A percentile compares a stretch with the other conserved stretches of the same genome.
phyloP scores from a whole-genome alignment of 306 rosid species.

The Boehmeria nivea region DNA sequence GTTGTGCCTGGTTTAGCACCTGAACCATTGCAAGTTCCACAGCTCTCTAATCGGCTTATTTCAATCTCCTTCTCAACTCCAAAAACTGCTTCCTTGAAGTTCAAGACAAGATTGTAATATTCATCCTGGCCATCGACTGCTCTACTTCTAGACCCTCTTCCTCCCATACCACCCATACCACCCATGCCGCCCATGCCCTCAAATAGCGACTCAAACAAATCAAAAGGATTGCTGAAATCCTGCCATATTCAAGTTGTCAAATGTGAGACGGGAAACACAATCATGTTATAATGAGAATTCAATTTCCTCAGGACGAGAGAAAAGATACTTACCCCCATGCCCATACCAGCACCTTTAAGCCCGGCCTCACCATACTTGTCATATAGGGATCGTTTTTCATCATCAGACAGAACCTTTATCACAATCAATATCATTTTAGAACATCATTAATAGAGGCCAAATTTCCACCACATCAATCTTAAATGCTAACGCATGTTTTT shows the following conservation, averaged over 20 bases:
- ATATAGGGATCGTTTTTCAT: conserved; percentile 79
- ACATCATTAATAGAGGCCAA: conserved; percentile 5
- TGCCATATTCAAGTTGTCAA: conserved; percentile 17
- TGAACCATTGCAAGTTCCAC: conserved; percentile 88
- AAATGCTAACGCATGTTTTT: conserved; percentile 14
- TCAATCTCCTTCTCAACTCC: conserved; percentile 96
- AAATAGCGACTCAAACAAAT: conserved; percentile 53
- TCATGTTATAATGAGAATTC: background rate
- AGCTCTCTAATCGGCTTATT: conserved; percentile 74
- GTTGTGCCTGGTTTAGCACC: conserved; percentile 96
- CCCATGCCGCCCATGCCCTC: conserved; percentile 58
- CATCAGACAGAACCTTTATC: conserved; percentile 90
- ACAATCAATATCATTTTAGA: conserved; percentile 18
- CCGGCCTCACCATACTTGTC: conserved; percentile 98
- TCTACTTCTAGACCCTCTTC: conserved; percentile 51
- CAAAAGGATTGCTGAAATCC: conserved; percentile 68
- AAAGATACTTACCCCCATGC: conserved; percentile 67
- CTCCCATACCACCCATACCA: conserved; percentile 44
- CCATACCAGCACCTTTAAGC: conserved; percentile 83
- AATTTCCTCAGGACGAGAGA: background rate
- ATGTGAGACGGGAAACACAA: conserved; percentile 9
- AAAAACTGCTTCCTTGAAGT: conserved; percentile 92
- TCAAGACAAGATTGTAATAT: conserved; percentile 68
- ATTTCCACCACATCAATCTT: conserved; percentile 17
- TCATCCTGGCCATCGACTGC: conserved; percentile 62